phyloP scores from a whole-genome alignment of 2,329 filamentous ascomycete species.

The Septoria linicola region DNA sequence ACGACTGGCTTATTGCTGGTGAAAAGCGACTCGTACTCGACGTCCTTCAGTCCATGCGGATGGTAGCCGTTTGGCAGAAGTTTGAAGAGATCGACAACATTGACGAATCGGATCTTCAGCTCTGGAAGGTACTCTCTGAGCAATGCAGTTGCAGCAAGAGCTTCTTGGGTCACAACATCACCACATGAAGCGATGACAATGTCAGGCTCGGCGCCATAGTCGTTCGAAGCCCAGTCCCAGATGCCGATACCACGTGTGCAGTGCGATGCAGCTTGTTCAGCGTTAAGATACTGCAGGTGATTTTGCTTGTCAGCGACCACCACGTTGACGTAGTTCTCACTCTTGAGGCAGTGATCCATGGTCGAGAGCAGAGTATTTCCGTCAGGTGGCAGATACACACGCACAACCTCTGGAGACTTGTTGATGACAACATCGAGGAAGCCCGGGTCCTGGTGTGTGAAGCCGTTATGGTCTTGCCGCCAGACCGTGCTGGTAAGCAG shows the following conservation, averaged over 20 bases:
- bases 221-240: constrained; percentile 74
- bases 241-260: constrained; percentile 78
- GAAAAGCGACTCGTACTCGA: constrained; percentile 68
- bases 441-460: constrained; percentile 77
- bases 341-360: constrained; percentile 73
- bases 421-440: constrained; percentile 79
- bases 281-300: constrained; percentile 71
- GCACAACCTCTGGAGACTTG: constrained; percentile 75
- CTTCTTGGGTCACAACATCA: constrained; percentile 71
- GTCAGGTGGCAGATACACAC: constrained; percentile 78
- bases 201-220: constrained; percentile 66
- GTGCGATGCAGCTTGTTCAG: constrained; percentile 70
- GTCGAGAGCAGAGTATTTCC: constrained; percentile 74
- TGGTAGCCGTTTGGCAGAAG: constrained; percentile 69
- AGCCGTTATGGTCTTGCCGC: constrained; percentile 81
- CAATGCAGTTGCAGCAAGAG: constrained; percentile 71
- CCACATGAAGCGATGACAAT: constrained; percentile 74
- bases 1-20: constrained; percentile 70
- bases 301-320: constrained; percentile 78
- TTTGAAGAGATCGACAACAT: constrained; percentile 78
- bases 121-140: constrained; percentile 69
- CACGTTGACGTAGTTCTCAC: constrained; percentile 77
- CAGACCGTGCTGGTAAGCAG: constrained; percentile 75
- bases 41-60: constrained; percentile 68
- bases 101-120: constrained; percentile 75